Percentiles rank a stretch among this genome's conserved stretches.
These are phyloP conservation scores for Alternaria triticina DNA, from an alignment of 2,329 filamentous ascomycete species.

Conservation along the genomic window DNA sequence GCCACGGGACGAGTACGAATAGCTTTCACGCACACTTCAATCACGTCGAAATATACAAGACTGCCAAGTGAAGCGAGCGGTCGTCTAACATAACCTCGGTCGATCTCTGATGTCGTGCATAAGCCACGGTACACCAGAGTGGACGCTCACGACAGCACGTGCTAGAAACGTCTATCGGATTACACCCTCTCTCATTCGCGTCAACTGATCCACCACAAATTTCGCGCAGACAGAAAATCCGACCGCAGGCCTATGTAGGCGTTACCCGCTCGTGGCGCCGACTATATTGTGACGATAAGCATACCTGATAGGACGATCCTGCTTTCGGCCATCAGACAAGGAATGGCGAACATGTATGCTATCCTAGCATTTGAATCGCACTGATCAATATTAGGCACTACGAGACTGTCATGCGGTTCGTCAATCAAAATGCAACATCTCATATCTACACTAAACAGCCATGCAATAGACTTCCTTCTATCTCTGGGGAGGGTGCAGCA, in stretches of 20 bases:
- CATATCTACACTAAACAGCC: neutral
- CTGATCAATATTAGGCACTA: neutral
- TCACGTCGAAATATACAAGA: neutral
- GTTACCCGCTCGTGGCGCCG: conserved; percentile 7
- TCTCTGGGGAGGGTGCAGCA: neutral
- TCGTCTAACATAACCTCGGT: conserved; percentile 15
- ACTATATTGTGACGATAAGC: neutral
- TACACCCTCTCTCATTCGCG: conserved; percentile 13
- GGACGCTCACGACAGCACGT: conserved; percentile 11
- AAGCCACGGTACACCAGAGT: conserved; percentile 22
- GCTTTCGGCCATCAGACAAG: neutral
- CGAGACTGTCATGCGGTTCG: neutral
- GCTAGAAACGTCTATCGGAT: conserved; percentile 18
- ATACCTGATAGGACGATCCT: neutral
- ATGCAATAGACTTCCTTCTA: neutral
- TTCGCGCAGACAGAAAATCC: neutral
- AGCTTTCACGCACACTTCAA: neutral
- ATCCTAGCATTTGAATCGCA: neutral
- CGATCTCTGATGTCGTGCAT: conserved; percentile 38
- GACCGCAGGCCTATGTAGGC: neutral
- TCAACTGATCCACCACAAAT: conserved; percentile 10
- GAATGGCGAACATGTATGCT: neutral
- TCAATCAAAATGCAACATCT: neutral
- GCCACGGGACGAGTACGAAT: neutral
- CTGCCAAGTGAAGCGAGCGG: conserved; percentile 14